A percentile compares a stretch with the other conserved stretches of the same genome.
These are phyloP conservation scores for Huntiella abstrusa DNA, from an alignment of 2,329 filamentous ascomycete genomes.

Conservation along the genomic window DNA sequence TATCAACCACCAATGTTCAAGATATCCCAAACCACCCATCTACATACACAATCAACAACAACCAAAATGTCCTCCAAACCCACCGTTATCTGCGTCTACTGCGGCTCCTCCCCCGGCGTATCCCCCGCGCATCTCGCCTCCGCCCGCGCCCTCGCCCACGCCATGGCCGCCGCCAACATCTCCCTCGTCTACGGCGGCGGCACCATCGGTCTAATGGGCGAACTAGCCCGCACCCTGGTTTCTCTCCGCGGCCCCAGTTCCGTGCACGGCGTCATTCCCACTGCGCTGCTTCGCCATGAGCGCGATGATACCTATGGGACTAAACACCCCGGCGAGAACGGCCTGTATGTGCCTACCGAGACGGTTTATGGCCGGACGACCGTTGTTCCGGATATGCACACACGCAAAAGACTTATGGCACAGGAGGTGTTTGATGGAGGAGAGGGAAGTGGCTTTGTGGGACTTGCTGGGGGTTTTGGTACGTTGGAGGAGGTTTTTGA, in stretches of 20 bases:
- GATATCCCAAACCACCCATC: not conserved
- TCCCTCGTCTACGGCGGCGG: conserved; percentile 73
- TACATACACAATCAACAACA: not conserved
- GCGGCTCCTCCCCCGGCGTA: conserved; percentile 59
- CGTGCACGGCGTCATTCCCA: conserved; percentile 88
- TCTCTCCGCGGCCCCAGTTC: conserved; percentile 58
- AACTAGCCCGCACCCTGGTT: conserved; percentile 72
- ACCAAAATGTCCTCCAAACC: not conserved
- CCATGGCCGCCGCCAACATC: conserved; percentile 60
- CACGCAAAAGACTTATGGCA: conserved; percentile 86
- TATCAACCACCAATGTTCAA: not conserved
- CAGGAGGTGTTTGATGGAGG: conserved; percentile 66
- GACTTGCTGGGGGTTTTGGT: conserved; percentile 74
- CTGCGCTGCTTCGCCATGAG: conserved; percentile 65
- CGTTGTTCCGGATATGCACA: conserved; percentile 89
- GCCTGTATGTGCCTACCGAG: conserved; percentile 34
- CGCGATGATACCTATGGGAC: conserved; percentile 38
- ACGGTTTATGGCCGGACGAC: conserved; percentile 63
- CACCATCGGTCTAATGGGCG: conserved; percentile 89
- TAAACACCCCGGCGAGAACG: not conserved
- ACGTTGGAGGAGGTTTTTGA: conserved; percentile 94
- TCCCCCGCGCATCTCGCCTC: conserved; percentile 59
- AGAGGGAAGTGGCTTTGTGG: conserved; percentile 73
- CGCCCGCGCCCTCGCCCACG: conserved; percentile 53
- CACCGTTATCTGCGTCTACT: conserved; percentile 81